Evolutionary conservation across 2,329 filamentous ascomycete species (phyloP).

Genomic region (Claviceps pazoutovae): DNA sequence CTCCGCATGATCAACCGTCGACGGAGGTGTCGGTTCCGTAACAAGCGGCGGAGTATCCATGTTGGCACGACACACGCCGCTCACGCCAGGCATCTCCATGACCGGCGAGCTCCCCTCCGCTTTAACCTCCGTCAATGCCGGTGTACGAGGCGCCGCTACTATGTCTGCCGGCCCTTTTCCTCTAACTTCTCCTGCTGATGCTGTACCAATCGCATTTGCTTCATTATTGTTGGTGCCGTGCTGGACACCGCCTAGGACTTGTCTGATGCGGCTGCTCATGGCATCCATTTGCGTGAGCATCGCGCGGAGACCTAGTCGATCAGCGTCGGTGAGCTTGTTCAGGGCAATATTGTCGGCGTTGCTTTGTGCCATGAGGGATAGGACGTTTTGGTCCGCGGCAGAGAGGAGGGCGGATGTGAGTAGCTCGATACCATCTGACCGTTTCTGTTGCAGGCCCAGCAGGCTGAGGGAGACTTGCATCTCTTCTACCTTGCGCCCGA

Average conservation of each 20-base stretch:
- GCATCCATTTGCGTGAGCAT: conserved; percentile 34
- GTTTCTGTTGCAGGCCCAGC: conserved; percentile 38
- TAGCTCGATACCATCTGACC: conserved; percentile 33
- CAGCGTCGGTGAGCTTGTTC: conserved; percentile 25
- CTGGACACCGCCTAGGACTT: conserved; percentile 21
- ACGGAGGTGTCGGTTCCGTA: conserved; percentile 26
- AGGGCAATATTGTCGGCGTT: conserved; percentile 28
- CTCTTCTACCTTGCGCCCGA: conserved; percentile 39
- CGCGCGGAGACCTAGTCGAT: conserved; percentile 31
- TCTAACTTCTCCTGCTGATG: not conserved
- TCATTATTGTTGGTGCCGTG: not conserved
- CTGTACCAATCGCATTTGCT: not conserved
- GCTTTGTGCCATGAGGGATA: conserved; percentile 35
- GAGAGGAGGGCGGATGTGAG: conserved; percentile 46
- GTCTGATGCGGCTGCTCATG: conserved; percentile 28
- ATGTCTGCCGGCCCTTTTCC: not conserved
- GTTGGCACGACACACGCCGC: conserved; percentile 14
- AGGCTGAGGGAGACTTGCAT: conserved; percentile 55
- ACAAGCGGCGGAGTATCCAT: conserved; percentile 16
- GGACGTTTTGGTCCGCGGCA: conserved; percentile 28
- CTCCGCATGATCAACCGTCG: conserved; percentile 25
- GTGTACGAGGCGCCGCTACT: conserved; percentile 3
- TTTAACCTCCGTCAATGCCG: conserved; percentile 9
- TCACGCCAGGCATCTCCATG: conserved; percentile 11
- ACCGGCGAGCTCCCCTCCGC: conserved; percentile 14